Conservation (phyloP, 1,284 basidiomycete genomes). For the Uromyces viciae-fabae region DNA sequence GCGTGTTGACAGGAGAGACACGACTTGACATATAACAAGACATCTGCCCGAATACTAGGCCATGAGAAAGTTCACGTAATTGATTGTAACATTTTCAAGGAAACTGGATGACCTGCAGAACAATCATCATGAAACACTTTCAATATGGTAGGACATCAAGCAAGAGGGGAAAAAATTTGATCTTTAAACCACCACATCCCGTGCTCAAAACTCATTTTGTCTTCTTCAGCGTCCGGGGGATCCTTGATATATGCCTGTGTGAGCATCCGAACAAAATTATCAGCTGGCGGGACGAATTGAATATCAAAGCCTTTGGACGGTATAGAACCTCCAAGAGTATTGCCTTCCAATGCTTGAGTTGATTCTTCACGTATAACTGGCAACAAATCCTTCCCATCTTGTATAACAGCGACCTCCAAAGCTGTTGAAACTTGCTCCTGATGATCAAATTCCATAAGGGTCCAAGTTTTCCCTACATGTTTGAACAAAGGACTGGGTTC, state of each 20-base stretch:
- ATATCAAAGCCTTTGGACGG: neutral
- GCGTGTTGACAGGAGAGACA: constrained; percentile 20
- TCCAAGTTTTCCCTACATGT: too few relatives aligned
- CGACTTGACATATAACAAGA: neutral
- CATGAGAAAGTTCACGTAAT: constrained; percentile 15
- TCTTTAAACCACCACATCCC: neutral
- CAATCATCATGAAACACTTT: neutral
- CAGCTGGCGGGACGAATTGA: neutral
- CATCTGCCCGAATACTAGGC: constrained; percentile 2
- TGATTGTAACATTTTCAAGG: neutral
- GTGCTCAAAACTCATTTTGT: neutral
- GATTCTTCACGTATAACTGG: too few relatives aligned
- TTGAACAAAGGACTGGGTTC: too few relatives aligned
- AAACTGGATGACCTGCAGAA: neutral
- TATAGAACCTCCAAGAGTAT: too few relatives aligned
- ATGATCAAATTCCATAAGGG: too few relatives aligned
- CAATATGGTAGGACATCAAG: neutral
- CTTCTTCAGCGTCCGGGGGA: neutral
- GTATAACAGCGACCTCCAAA: too few relatives aligned
- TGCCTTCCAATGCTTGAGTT: too few relatives aligned
- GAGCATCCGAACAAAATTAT: neutral
- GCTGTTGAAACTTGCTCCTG: too few relatives aligned
- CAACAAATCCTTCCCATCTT: too few relatives aligned
- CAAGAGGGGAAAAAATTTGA: neutral
- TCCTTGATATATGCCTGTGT: neutral